A percentile compares a stretch with the other conserved stretches of the same genome.
phyloP scores from a whole-genome alignment of 108 stramenopile species.

The Skeletonema potamos region DNA sequence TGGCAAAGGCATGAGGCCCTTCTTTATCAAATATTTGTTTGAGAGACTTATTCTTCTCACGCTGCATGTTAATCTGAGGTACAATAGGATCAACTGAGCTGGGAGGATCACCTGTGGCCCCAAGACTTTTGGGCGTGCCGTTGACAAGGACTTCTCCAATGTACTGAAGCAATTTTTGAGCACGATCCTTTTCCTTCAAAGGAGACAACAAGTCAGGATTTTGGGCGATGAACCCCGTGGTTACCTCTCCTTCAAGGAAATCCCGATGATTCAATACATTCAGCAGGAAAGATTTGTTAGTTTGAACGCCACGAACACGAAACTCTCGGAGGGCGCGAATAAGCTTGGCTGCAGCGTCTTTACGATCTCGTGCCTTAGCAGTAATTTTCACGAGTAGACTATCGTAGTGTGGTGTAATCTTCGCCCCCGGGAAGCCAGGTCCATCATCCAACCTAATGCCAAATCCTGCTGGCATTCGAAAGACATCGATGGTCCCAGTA shows the following conservation, averaged over 20 bases:
- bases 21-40: constrained; percentile 62
- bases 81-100: constrained; percentile 71
- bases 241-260: constrained; percentile 85
- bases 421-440: constrained; percentile 56
- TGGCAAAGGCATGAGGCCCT: constrained; percentile 87
- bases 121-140: constrained; percentile 88
- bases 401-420: constrained; percentile 50
- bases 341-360: constrained; percentile 76
- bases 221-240: constrained; percentile 91
- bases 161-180: constrained; percentile 78
- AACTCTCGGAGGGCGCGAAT: constrained; percentile 84
- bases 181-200: constrained; percentile 80
- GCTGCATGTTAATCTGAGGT: constrained; percentile 42
- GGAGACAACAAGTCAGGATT: constrained; percentile 78
- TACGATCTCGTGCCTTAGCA: constrained; percentile 74
- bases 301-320: constrained; percentile 87
- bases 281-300: constrained; percentile 85
- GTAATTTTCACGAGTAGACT: constrained; percentile 88
- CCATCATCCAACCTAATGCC: constrained; percentile 94
- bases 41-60: constrained; percentile 44
- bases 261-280: constrained; percentile 88
- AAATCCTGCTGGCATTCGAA: constrained; percentile 90
- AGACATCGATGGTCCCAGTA: constrained; percentile 91
- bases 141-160: constrained; percentile 92
- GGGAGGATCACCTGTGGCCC: constrained; percentile 83